phyloP scores from a whole-genome alignment of 164 flowering plant species.

The Tinospora cordifolia region DNA sequence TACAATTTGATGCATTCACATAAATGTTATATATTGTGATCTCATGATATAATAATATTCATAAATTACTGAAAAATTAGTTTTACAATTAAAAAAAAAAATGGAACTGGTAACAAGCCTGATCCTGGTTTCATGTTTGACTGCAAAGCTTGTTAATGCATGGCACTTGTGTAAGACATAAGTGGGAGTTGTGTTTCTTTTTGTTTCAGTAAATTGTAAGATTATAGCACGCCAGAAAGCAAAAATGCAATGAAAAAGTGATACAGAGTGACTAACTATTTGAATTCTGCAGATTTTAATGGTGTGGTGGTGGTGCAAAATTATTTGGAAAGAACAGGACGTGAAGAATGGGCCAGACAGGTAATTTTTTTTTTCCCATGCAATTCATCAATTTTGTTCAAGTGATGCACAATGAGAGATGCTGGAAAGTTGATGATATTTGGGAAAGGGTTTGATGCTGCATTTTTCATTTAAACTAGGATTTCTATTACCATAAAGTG shows the following conservation, averaged over 20 bases:
- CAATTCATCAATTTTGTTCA: neutral
- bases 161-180: neutral
- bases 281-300: conserved; percentile 66
- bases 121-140: neutral
- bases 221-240: neutral
- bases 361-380: conserved; percentile 25
- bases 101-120: neutral
- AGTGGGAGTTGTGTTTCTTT: neutral
- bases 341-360: conserved; percentile 85
- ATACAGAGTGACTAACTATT: neutral
- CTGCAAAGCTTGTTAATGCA: neutral
- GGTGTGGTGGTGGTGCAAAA: conserved; percentile 82
- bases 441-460: neutral
- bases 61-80: neutral
- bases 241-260: neutral
- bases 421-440: neutral
- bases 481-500: neutral
- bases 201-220: neutral
- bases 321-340: conserved; percentile 69
- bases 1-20: neutral
- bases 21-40: neutral
- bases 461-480: neutral
- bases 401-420: neutral
- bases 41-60: neutral
- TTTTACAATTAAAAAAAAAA: neutral